phyloP scores from a whole-genome alignment of 2,329 filamentous ascomycete genomes.

The Fusarium liriodendri region DNA sequence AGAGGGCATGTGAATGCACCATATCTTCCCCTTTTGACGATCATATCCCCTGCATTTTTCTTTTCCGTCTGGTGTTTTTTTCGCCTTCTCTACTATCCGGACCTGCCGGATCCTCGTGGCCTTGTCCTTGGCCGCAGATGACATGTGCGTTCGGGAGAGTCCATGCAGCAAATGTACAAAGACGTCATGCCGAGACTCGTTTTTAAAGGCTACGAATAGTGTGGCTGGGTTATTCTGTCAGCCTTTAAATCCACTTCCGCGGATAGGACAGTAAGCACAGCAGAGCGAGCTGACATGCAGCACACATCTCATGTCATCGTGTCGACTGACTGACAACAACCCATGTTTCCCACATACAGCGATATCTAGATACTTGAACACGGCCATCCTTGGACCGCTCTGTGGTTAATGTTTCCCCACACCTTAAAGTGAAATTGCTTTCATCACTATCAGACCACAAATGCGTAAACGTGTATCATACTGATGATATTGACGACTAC shows the following conservation, averaged over 20 bases:
- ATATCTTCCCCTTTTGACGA: not conserved
- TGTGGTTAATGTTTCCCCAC: not conserved
- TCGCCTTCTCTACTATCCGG: not conserved
- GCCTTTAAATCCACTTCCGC: not conserved
- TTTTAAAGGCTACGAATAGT: not conserved
- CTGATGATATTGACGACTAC: not conserved
- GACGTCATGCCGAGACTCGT: slow-evolving; percentile 6
- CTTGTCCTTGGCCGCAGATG: not conserved
- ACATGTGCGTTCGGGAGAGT: not conserved
- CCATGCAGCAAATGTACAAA: not conserved
- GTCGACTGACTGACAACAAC: not conserved
- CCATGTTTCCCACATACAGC: not conserved
- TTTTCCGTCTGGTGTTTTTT: not conserved
- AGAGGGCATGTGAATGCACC: not conserved
- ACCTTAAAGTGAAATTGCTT: not conserved
- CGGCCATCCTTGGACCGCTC: not conserved
- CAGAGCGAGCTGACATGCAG: not conserved
- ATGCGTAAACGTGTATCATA: not conserved
- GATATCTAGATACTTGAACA: not conserved
- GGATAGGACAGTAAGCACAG: not conserved
- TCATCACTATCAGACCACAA: not conserved
- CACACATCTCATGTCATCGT: not conserved
- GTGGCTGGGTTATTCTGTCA: not conserved
- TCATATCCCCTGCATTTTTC: not conserved
- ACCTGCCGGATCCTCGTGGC: not conserved